phyloP scores from a whole-genome alignment of 228 moss, liverwort and hornwort species.

The Sphagnum magellanicum region DNA sequence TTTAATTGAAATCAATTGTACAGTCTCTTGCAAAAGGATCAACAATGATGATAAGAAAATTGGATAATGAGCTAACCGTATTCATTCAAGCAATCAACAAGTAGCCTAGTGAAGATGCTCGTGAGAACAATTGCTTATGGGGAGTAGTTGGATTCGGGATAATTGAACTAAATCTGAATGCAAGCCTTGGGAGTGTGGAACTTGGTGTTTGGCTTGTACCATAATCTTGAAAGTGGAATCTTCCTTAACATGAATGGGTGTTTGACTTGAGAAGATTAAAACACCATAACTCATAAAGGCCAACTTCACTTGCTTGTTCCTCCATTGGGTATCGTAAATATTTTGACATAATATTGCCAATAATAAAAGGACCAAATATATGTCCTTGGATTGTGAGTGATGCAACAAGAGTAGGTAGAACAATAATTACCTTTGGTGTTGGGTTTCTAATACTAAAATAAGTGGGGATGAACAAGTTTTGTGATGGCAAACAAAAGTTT shows the following conservation, averaged over 20 bases:
- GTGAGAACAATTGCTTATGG: conserved; percentile 87
- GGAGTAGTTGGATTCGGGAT: conserved; percentile 83
- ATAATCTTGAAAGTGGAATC: conserved; percentile 73
- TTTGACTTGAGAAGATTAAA: conserved; percentile 33
- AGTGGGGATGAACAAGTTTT: conserved; percentile 71
- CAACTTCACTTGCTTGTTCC: no score
- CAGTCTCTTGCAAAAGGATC: no score
- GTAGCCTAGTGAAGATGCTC: conserved; percentile 81
- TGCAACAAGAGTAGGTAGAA: no score
- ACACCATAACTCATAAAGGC: no score
- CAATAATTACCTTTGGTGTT: conserved; percentile 38
- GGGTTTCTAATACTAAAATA: conserved; percentile 64
- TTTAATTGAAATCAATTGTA: not conserved
- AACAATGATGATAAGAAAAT: no score
- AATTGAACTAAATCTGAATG: conserved; percentile 86
- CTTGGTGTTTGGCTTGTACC: conserved; percentile 91
- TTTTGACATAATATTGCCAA: not conserved
- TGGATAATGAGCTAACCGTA: conserved; percentile 72
- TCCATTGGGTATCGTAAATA: no score
- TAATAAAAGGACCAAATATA: not conserved
- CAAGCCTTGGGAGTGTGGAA: conserved; percentile 89
- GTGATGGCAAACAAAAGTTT: conserved; percentile 64
- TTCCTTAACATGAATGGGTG: conserved; percentile 51
- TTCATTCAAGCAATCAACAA: conserved; percentile 92
- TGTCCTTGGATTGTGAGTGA: no score